A percentile compares a stretch with the other conserved stretches of the same genome.
Conservation (phyloP, 805 yeast species). For the Pachysolen tannophilus region DNA sequence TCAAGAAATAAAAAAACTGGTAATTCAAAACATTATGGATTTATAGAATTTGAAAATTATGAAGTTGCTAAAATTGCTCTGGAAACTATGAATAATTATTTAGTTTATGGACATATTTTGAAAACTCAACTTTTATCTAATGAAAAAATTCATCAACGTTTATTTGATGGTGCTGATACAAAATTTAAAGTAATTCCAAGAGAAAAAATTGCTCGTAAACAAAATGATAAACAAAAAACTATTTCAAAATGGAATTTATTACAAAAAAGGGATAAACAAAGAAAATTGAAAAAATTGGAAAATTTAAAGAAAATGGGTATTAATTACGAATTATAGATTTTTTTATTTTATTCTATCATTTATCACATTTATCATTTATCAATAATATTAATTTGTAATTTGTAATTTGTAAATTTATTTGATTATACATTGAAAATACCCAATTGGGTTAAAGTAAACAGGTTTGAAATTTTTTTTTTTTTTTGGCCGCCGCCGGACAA, state of each 20-base stretch:
- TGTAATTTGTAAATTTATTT: too few species aligned
- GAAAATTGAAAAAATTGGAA: slow-evolving; percentile 35
- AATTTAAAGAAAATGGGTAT: slow-evolving; percentile 52
- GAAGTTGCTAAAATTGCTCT: slow-evolving; percentile 85
- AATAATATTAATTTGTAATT: too few species aligned
- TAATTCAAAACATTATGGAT: slow-evolving; percentile 84
- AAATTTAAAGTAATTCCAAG: slow-evolving; percentile 54
- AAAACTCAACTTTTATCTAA: slow-evolving; percentile 51
- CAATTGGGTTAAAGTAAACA: too few species aligned
- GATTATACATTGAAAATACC: too few species aligned
- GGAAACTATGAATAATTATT: slow-evolving; percentile 93
- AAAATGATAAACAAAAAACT: slow-evolving; percentile 52
- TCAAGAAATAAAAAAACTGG: slow-evolving; percentile 91
- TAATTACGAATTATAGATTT: slow-evolving; percentile 29
- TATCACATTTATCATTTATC: too few species aligned
- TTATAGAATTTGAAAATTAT: slow-evolving; percentile 66
- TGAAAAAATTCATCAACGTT: slow-evolving; percentile 44
- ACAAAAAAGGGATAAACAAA: slow-evolving; percentile 34
- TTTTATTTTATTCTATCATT: neutral
- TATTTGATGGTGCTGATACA: slow-evolving; percentile 50
- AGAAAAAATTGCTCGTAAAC: slow-evolving; percentile 42
- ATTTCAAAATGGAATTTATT: slow-evolving; percentile 48
- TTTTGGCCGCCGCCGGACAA: too few species aligned
- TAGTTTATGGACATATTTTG: slow-evolving; percentile 79
- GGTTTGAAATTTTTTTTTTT: too few species aligned